phyloP scores from a whole-genome alignment of 2,329 filamentous ascomycete species.

The Myriosclerotinia duriaeana region DNA sequence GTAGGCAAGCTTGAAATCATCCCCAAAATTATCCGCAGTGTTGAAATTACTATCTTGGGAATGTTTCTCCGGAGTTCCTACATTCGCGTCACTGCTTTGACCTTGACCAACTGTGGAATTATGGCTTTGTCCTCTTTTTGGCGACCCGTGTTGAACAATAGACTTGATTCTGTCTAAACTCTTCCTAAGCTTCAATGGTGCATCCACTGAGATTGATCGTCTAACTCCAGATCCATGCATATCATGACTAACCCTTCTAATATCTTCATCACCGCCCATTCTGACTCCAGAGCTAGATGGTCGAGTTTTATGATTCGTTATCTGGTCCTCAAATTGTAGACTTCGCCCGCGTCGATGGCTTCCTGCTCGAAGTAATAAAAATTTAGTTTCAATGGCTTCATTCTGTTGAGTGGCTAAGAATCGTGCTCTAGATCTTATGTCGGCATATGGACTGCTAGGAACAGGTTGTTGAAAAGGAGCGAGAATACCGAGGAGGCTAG shows the following conservation, averaged over 20 bases:
- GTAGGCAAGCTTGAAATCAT: constrained; percentile 50
- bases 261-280: constrained; percentile 40
- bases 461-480: constrained; percentile 57
- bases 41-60: not conserved
- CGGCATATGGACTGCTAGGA: constrained; percentile 59
- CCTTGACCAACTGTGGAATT: not conserved
- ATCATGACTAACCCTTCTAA: constrained; percentile 43
- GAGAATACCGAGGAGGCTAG: constrained; percentile 45
- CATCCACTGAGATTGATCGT: constrained; percentile 38
- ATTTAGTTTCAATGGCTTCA: constrained; percentile 30
- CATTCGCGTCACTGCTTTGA: not conserved
- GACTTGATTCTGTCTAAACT: constrained; percentile 45
- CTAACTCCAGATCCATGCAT: constrained; percentile 26
- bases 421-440: constrained; percentile 69
- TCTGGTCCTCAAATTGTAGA: constrained; percentile 28
- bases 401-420: constrained; percentile 65
- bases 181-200: constrained; percentile 42
- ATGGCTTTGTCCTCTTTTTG: not conserved
- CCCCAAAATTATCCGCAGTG: constrained; percentile 19
- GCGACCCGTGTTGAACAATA: constrained; percentile 30
- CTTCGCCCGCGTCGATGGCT: constrained; percentile 28
- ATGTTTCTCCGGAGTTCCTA: not conserved
- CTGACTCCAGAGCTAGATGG: constrained; percentile 34
- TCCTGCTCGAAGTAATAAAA: constrained; percentile 28
- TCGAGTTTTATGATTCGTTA: constrained; percentile 28